phyloP scores from a whole-genome alignment of 441 rosid genomes.

The Adansonia grandidieri region DNA sequence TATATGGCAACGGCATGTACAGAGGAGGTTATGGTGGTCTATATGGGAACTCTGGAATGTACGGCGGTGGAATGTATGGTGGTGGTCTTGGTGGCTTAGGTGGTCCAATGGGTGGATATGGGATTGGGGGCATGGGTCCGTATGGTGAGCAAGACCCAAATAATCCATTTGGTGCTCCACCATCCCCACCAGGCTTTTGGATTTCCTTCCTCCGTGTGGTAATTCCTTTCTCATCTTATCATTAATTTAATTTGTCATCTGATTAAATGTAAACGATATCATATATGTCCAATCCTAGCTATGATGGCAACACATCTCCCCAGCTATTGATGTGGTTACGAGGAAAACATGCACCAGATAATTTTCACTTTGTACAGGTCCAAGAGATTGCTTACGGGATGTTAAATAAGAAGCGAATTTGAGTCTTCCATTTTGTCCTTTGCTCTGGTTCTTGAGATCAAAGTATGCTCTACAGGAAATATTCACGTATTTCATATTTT shows the following conservation, averaged over 20 bases:
- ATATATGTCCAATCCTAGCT: conserved; percentile 6
- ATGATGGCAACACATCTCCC: background rate
- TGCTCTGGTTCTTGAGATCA: background rate
- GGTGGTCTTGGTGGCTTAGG: conserved; percentile 54
- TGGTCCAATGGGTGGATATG: conserved; percentile 87
- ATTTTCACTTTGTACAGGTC: background rate
- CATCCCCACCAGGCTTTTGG: conserved; percentile 96
- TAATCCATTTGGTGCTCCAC: conserved; percentile 77
- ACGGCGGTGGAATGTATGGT: conserved; percentile 65
- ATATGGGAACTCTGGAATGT: conserved; percentile 59
- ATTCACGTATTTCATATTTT: background rate
- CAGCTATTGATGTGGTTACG: background rate
- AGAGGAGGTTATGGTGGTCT: conserved; percentile 81
- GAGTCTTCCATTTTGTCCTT: background rate
- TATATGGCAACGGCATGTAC: conserved; percentile 68
- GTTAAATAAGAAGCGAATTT: background rate
- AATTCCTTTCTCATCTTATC: conserved; percentile 19
- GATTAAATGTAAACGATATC: conserved; percentile 3
- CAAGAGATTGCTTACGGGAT: background rate
- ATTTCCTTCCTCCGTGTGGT: conserved; percentile 92
- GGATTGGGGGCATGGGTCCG: conserved; percentile 74
- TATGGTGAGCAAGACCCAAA: conserved; percentile 91
- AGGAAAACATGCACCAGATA: background rate
- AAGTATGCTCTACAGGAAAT: background rate
- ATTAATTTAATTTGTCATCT: conserved; percentile 4